Base-by-base conservation (phyloP, 2,329 filamentous ascomycete genomes). In the Sporothrix globosa region DNA sequence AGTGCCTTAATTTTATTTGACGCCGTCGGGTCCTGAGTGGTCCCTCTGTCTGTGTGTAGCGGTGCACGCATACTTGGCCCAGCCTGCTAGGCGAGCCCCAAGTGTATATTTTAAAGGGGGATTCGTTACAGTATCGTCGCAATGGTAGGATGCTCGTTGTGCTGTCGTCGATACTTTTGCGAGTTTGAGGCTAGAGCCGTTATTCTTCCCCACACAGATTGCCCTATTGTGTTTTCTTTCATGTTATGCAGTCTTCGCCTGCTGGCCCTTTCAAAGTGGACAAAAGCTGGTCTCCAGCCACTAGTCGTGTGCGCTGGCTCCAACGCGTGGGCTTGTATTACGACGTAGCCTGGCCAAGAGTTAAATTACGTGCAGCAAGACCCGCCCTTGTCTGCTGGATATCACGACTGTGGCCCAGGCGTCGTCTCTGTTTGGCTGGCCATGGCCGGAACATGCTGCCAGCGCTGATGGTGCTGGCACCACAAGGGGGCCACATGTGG, bases 301-400 rank as follows among this genome's bases (percentile, higher is more conserved):
- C 10, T 13, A 11, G 58, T 53, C 24, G 41, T 52, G 30, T 53
- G 46, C 9, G 63, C 46, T 53, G 63, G 48, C 63, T 52, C 63
- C 48, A 66, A 66, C 39, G 44, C 24, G 61, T 34, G 46, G 24
- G 54, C 30, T 34, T 34, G 34, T 34, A 30, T 34, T 34, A 6
- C 34, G 34, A 14, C 48, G 39, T 9, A 46, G 39, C 10, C 30
- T 21, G 54, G 21, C 61, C 27, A 34, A 21, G 19, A 50, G 41
- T 66, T 52, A 66, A 44, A 70, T 70, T 67, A 60, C 53, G 63
- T 70, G 69, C 69, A 70, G 61, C 69, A 61, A 58, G 69, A 60
- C 69, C 69, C 61, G 61, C 69, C 50, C n/a, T 54, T 19, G 46
- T 50, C 44, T 46, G 58, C 27, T 39, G 24, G 41, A 30, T 53